Conservation (phyloP, 1,139 yeast genomes). For the Yamadazyma dendronema region DNA sequence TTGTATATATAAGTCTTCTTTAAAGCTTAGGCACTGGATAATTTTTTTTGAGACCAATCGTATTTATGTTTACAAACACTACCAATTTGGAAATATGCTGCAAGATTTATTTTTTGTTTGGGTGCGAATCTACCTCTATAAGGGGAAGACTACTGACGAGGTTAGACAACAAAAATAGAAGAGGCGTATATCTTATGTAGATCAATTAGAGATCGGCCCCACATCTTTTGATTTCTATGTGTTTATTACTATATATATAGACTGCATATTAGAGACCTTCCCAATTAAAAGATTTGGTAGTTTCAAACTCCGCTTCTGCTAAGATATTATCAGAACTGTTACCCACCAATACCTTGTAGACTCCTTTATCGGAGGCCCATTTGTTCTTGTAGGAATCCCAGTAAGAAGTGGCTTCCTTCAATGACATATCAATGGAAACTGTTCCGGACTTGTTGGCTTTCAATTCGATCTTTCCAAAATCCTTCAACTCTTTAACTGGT, state of each 20-base stretch:
- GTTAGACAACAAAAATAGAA: too few species aligned
- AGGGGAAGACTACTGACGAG: neutral
- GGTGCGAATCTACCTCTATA: neutral
- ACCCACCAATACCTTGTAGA: conserved; percentile 49
- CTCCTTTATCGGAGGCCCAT: conserved; percentile 53
- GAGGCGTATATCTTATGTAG: too few species aligned
- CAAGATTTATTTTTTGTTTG: neutral
- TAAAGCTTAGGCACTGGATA: neutral
- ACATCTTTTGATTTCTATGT: too few species aligned
- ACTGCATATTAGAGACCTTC: conserved; percentile 15
- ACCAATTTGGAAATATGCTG: conserved; percentile 9
- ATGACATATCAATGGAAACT: conserved; percentile 32
- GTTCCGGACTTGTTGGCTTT: conserved; percentile 38
- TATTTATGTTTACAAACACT: conserved; percentile 18
- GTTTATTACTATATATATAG: too few species aligned
- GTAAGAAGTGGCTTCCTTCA: conserved; percentile 53
- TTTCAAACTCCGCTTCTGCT: conserved; percentile 34
- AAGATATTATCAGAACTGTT: conserved; percentile 26
- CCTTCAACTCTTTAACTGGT: conserved; percentile 58
- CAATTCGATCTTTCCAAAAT: conserved; percentile 48
- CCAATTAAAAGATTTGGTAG: conserved; percentile 23
- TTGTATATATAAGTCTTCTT: conserved; percentile 3
- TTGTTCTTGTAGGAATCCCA: conserved; percentile 48
- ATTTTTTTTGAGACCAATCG: conserved; percentile 1
- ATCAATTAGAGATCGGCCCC: too few species aligned